phyloP scores from a whole-genome alignment of 1,284 basidiomycete species.

The Gastroboletus turbinatus region DNA sequence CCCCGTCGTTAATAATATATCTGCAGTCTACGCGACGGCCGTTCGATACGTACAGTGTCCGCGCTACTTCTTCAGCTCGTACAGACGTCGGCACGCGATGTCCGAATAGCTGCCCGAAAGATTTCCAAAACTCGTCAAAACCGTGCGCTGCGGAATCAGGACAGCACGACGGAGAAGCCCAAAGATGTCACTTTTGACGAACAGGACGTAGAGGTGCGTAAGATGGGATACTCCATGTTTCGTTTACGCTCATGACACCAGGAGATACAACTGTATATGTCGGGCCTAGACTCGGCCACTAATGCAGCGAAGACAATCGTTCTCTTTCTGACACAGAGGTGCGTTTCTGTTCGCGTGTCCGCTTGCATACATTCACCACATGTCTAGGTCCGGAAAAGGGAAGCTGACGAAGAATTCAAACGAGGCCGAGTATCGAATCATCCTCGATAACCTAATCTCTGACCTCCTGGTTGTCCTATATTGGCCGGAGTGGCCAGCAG shows the following conservation, averaged over 20 bases:
- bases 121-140: conserved; percentile 64
- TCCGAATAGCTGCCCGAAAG: conserved; percentile 59
- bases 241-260: conserved; percentile 28
- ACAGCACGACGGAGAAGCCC: conserved; percentile 48
- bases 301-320: conserved; percentile 84
- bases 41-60: conserved; percentile 88
- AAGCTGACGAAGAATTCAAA: conserved; percentile 86
- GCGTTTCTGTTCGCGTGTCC: conserved; percentile 3
- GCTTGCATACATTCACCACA: background rate
- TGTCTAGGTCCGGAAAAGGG: conserved; percentile 68
- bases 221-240: background rate
- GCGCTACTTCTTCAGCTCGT: conserved; percentile 94
- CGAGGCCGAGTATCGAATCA: conserved; percentile 87
- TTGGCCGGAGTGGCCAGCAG: conserved; percentile 97
- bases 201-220: conserved; percentile 57
- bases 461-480: conserved; percentile 90
- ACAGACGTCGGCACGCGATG: conserved; percentile 87
- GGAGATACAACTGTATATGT: conserved; percentile 67
- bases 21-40: conserved; percentile 71
- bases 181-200: conserved; percentile 62
- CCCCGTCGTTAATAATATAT: background rate
- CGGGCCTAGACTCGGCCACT: conserved; percentile 75
- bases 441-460: conserved; percentile 87
- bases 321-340: conserved; percentile 81
- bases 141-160: conserved; percentile 58